phyloP scores from a whole-genome alignment of 805 yeast species.

The Suhomyces sp. region DNA sequence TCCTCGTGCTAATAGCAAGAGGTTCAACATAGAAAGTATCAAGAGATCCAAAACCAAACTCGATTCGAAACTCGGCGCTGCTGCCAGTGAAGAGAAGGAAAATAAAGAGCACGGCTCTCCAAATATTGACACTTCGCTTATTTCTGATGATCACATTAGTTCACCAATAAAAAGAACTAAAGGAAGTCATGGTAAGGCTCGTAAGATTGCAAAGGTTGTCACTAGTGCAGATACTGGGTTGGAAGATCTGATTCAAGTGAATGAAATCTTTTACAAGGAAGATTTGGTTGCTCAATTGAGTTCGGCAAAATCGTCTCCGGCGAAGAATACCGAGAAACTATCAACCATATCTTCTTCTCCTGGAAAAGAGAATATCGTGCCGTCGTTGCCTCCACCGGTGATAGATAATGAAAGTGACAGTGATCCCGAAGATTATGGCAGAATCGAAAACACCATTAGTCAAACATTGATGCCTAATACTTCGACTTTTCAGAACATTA shows the following conservation, averaged over 20 bases:
- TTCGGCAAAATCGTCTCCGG: constrained; percentile 11
- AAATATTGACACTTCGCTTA: background rate
- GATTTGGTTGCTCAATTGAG: constrained; percentile 21
- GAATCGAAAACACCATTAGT: constrained; percentile 18
- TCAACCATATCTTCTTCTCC: background rate
- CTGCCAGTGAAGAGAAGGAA: constrained; percentile 9
- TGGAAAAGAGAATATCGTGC: background rate
- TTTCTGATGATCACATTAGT: constrained; percentile 9
- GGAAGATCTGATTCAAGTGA: constrained; percentile 14
- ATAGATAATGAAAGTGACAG: constrained; percentile 25
- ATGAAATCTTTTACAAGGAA: constrained; percentile 22
- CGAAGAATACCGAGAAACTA: background rate
- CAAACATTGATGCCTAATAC: constrained; percentile 19
- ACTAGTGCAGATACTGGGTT: constrained; percentile 17
- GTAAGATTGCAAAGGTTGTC: constrained; percentile 20
- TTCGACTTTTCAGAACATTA: constrained; percentile 10
- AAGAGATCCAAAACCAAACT: constrained; percentile 15
- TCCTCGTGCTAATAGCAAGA: constrained; percentile 9
- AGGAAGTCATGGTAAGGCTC: constrained; percentile 6
- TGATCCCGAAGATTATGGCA: constrained; percentile 23
- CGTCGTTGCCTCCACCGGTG: constrained; percentile 9
- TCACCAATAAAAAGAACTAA: constrained; percentile 18
- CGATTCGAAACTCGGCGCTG: constrained; percentile 13
- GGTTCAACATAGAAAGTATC: constrained; percentile 10
- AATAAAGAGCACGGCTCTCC: constrained; percentile 16